Evolutionary conservation across 352 stramenopile genomes (phyloP).

Genomic region (Achlya hypogyna): DNA sequence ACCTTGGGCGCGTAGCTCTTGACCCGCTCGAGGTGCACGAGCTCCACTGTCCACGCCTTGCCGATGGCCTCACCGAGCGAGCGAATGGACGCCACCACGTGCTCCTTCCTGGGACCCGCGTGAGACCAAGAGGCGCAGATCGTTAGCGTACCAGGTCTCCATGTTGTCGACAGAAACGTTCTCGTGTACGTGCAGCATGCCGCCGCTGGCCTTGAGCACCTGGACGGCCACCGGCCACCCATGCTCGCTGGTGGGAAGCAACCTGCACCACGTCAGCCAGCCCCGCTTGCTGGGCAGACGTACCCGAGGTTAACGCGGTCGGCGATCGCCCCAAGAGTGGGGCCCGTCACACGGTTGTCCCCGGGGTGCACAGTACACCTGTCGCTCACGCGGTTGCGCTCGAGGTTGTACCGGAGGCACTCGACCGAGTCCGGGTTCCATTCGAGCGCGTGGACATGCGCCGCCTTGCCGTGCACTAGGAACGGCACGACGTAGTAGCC

Average conservation of each 20-base stretch:
- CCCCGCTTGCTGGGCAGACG: neutral
- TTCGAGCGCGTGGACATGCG: constrained; percentile 90
- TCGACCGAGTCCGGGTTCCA: constrained; percentile 92
- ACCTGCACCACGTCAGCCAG: neutral
- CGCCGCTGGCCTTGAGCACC: constrained; percentile 80
- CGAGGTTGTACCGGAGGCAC: constrained; percentile 87
- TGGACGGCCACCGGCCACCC: constrained; percentile 89
- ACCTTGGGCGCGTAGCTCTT: constrained; percentile 90
- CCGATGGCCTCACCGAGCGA: constrained; percentile 36
- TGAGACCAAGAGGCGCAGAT: neutral
- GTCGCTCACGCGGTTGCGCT: constrained; percentile 83
- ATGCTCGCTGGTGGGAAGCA: constrained; percentile 92
- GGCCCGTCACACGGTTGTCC: constrained; percentile 80
- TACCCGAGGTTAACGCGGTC: constrained; percentile 91
- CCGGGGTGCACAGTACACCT: constrained; percentile 73
- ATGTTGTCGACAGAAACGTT: constrained; percentile 87
- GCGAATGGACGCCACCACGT: constrained; percentile 41
- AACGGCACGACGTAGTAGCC: constrained; percentile 96
- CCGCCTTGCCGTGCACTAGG: constrained; percentile 83
- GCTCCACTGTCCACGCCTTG: constrained; percentile 66
- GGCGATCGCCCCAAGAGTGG: constrained; percentile 62
- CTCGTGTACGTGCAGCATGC: constrained; percentile 94
- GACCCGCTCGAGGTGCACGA: constrained; percentile 81
- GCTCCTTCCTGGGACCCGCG: constrained; percentile 27
- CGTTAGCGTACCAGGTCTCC: constrained; percentile 39